Conservation (phyloP, 2,329 filamentous ascomycete species). For the Trichoderma breve region DNA sequence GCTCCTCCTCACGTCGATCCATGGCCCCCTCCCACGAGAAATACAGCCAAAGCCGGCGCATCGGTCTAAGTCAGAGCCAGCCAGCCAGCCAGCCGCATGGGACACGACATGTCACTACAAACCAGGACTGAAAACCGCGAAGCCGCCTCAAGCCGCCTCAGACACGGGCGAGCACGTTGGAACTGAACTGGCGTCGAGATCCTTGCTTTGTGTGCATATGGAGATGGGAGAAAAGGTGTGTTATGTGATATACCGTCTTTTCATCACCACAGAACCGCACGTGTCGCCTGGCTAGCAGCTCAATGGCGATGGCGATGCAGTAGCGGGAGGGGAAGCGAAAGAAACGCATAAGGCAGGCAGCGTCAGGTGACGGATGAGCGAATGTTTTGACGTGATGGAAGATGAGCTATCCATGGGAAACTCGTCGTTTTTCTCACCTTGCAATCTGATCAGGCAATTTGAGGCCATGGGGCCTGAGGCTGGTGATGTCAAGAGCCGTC, state of each 20-base stretch:
- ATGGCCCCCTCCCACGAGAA: background rate
- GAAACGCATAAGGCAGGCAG: background rate
- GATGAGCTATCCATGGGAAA: background rate
- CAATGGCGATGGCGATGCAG: background rate
- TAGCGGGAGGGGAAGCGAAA: background rate
- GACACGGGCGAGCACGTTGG: background rate
- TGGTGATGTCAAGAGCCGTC: conserved; percentile 8
- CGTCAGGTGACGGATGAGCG: conserved; percentile 9
- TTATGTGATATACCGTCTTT: background rate
- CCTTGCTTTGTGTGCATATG: background rate
- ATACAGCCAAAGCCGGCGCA: background rate
- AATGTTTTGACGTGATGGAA: background rate
- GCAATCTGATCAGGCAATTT: background rate
- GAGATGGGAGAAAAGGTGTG: background rate
- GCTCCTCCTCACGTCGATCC: background rate
- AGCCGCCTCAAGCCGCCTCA: background rate
- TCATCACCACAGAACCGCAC: background rate
- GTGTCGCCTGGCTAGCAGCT: background rate
- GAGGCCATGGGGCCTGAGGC: background rate
- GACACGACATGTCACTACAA: background rate
- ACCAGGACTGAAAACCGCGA: background rate
- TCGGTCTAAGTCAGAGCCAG: background rate
- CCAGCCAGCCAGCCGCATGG: background rate
- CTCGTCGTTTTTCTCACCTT: background rate
- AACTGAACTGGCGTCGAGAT: background rate